Evolutionary conservation across 2,329 filamentous ascomycete genomes (phyloP).

Genomic region (Alternaria burnsii): DNA sequence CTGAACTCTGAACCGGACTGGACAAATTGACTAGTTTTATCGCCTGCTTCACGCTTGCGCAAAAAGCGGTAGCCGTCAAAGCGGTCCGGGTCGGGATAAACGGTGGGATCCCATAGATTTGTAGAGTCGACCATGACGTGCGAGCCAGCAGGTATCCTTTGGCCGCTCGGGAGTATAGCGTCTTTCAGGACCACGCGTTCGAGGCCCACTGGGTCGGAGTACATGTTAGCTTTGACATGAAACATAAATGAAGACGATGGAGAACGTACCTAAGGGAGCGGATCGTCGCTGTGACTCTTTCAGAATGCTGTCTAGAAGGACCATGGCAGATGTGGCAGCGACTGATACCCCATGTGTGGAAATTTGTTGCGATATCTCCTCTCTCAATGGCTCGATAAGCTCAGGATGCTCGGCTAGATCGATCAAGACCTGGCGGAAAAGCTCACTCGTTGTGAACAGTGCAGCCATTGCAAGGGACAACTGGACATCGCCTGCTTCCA

Average conservation of each 20-base stretch:
- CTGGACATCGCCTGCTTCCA: conserved; percentile 4
- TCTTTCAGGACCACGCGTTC: too few species aligned
- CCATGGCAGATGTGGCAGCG: conserved; percentile 3
- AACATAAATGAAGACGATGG: not conserved
- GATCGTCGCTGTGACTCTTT: conserved; percentile 1
- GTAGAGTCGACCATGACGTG: too few species aligned
- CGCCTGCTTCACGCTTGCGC: not conserved
- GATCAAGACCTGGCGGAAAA: conserved; percentile 1
- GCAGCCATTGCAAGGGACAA: conserved; percentile 2
- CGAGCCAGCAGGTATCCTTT: too few species aligned
- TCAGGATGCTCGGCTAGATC: not conserved
- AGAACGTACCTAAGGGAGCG: not conserved
- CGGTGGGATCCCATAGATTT: too few species aligned
- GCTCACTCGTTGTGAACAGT: conserved; percentile 3
- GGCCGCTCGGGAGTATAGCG: too few species aligned
- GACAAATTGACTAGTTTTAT: not conserved
- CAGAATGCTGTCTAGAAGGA: conserved; percentile 2
- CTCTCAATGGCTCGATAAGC: not conserved
- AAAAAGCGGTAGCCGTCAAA: not conserved
- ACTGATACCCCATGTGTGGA: too few species aligned
- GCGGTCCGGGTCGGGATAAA: too few species aligned
- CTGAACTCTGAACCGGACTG: not conserved
- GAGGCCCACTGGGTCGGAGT: too few species aligned
- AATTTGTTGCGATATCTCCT: too few species aligned
- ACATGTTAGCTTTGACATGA: too few species aligned